phyloP scores from a whole-genome alignment of 1,284 basidiomycete species.

The Ustilago esculenta region DNA sequence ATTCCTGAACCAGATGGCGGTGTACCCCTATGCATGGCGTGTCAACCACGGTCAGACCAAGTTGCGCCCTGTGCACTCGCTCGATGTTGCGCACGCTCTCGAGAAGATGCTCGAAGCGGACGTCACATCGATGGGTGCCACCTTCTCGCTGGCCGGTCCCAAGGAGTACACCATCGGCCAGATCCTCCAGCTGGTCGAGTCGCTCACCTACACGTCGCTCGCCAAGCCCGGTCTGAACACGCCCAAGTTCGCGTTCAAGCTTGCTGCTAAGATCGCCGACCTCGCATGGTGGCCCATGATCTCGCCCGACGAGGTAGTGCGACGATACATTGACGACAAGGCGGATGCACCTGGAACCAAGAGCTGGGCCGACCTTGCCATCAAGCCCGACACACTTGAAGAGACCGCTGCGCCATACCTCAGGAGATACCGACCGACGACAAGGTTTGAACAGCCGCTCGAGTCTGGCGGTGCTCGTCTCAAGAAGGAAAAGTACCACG shows the following conservation, averaged over 20 bases:
- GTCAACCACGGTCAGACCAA: slow-evolving; percentile 87
- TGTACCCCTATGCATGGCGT: slow-evolving; percentile 93
- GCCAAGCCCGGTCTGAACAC: slow-evolving; percentile 76
- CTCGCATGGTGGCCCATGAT: slow-evolving; percentile 90
- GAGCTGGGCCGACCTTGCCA: slow-evolving; percentile 71
- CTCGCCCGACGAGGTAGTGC: slow-evolving; percentile 87
- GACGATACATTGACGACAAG: slow-evolving; percentile 85
- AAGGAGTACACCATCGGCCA: slow-evolving; percentile 85
- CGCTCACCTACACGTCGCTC: slow-evolving; percentile 76
- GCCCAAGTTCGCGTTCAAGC: slow-evolving; percentile 79
- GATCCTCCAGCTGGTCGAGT: slow-evolving; percentile 81
- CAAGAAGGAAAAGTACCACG: slow-evolving; percentile 55
- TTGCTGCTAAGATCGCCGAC: slow-evolving; percentile 77
- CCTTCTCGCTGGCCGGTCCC: slow-evolving; percentile 87
- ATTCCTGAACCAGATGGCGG: slow-evolving; percentile 90
- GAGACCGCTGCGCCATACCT: slow-evolving; percentile 89
- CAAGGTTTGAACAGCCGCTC: slow-evolving; percentile 69
- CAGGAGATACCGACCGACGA: slow-evolving; percentile 83
- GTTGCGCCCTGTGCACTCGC: slow-evolving; percentile 88
- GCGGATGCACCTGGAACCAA: slow-evolving; percentile 68
- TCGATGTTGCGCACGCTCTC: slow-evolving; percentile 93
- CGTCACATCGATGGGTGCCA: slow-evolving; percentile 74
- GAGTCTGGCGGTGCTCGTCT: slow-evolving; percentile 62
- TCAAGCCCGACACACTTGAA: slow-evolving; percentile 84
- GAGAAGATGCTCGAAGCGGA: slow-evolving; percentile 78